Evolutionary conservation across 306 rosid species (phyloP).

Genomic region (Dalbergia cochinchinensis): DNA sequence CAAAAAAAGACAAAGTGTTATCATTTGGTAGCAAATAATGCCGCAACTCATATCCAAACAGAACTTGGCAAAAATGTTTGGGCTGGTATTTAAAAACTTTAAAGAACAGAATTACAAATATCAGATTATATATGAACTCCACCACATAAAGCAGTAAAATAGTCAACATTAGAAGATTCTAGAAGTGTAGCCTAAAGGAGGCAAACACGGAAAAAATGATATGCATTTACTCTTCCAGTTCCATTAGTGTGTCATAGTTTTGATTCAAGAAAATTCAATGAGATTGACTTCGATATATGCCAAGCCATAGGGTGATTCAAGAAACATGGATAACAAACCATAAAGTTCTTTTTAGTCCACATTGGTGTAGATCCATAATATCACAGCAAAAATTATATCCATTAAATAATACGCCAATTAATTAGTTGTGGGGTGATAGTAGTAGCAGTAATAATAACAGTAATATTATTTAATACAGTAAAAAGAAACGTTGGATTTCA

Average conservation of each 20-base stretch:
- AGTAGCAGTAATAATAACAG: neutral
- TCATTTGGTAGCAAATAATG: slow-evolving; percentile 20
- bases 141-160: slow-evolving; percentile 23
- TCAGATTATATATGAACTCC: neutral
- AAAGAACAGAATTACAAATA: slow-evolving; percentile 13
- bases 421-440: slow-evolving; percentile 4
- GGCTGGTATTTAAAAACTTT: neutral
- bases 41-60: slow-evolving; percentile 33
- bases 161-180: slow-evolving; percentile 22
- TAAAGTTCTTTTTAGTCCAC: slow-evolving; percentile 26
- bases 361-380: neutral
- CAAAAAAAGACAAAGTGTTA: slow-evolving; percentile 46
- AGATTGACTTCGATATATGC: slow-evolving; percentile 17
- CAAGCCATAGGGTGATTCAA: neutral
- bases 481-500: slow-evolving; percentile 6
- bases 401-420: neutral
- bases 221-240: slow-evolving; percentile 15
- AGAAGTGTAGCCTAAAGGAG: slow-evolving; percentile 4
- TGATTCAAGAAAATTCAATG: slow-evolving; percentile 10
- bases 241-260: slow-evolving; percentile 19
- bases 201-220: slow-evolving; percentile 4
- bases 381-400: slow-evolving; percentile 28
- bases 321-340: slow-evolving; percentile 12
- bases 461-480: neutral
- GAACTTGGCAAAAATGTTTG: neutral